Base-by-base conservation (phyloP, 306 rosid genomes). In the Cucumis hystrix region DNA sequence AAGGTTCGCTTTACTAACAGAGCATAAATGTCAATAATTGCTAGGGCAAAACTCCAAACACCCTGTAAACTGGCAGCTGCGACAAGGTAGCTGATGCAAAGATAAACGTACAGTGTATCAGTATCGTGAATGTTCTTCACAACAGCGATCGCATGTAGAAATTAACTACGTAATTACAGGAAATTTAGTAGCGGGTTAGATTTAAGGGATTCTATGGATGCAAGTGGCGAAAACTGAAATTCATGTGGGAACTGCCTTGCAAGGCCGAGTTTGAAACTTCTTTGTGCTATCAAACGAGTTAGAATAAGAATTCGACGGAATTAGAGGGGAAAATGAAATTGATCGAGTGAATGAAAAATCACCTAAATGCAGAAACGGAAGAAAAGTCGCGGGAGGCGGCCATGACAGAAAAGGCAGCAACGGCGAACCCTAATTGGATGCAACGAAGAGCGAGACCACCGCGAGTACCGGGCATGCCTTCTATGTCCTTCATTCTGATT, bases 401-500 rank as follows among this genome's bases (percentile, higher is more conserved):
- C 96, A 94, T 94, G 86, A 94, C 80, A 43, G 85, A 69, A 21
- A 94, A 87, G 15, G 98, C 89, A 21, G 89, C 91, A 77, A 88
- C 86, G 45, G 96, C 85, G 58, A 91, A 91, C 60, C 85, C 75
- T 77, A 94, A 79, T 88, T 91, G 97, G 25, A 77, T 67, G 20
- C 88, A 61, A 60, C 97, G 90, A 79, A 94, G 56, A 73, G 72
- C 83, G 4, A 94, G 84, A 55, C 98, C 98, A 35, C 93, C 91
- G 9, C 82, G 84, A 3, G 98, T 94, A 82, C 97, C 98, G 12
- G 97, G 96, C 98, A 94, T 94, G 52, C 98, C 98, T 65, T 88
- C 93, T 5, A 90, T 65, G 76, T 90, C 95, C 79, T 90, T 91
- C 96, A 92, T 89, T 86, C 98, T 86, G 82, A 84, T 88, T 76